Conservation (phyloP, 1,284 basidiomycete genomes). For the Stereum hirsutum region DNA sequence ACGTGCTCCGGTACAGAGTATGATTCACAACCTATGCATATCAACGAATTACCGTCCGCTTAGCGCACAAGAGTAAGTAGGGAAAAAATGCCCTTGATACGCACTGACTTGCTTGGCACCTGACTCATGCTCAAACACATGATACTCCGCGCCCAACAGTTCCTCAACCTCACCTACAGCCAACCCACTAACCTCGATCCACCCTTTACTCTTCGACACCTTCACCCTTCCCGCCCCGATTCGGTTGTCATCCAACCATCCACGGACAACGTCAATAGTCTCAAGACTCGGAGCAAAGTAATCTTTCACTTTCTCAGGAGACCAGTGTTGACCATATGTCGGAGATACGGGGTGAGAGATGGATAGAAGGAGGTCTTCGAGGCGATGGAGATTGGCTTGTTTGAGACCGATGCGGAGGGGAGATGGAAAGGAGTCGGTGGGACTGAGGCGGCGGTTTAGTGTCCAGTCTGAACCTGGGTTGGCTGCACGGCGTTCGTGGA, state of each 20-base stretch:
- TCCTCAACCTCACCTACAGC: slow-evolving; percentile 30
- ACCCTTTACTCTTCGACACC: slow-evolving; percentile 25
- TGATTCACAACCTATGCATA: slow-evolving; percentile 21
- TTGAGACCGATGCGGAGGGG: slow-evolving; percentile 25
- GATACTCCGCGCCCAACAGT: slow-evolving; percentile 27
- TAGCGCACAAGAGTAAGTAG: neutral
- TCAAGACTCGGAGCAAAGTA: slow-evolving; percentile 29
- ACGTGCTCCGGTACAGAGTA: slow-evolving; percentile 31
- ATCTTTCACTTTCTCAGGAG: slow-evolving; percentile 22
- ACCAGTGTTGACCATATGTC: slow-evolving; percentile 28
- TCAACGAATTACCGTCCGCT: neutral
- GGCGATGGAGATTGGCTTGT: slow-evolving; percentile 25
- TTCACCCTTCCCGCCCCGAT: slow-evolving; percentile 21
- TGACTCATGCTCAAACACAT: slow-evolving; percentile 27
- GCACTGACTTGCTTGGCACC: slow-evolving; percentile 30
- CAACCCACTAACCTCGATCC: slow-evolving; percentile 28
- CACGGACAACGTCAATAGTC: slow-evolving; percentile 24
- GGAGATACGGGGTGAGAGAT: slow-evolving; percentile 27
- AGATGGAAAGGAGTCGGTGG: slow-evolving; percentile 15
- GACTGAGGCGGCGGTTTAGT: slow-evolving; percentile 13
- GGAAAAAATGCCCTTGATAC: slow-evolving; percentile 5
- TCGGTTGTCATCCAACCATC: slow-evolving; percentile 30
- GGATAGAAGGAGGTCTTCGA: slow-evolving; percentile 26
- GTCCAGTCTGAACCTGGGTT: slow-evolving; percentile 16
- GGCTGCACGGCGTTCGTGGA: slow-evolving; percentile 20